Conservation (phyloP, 768 basidiomycete genomes). For the Rhodocollybia butyracea region DNA sequence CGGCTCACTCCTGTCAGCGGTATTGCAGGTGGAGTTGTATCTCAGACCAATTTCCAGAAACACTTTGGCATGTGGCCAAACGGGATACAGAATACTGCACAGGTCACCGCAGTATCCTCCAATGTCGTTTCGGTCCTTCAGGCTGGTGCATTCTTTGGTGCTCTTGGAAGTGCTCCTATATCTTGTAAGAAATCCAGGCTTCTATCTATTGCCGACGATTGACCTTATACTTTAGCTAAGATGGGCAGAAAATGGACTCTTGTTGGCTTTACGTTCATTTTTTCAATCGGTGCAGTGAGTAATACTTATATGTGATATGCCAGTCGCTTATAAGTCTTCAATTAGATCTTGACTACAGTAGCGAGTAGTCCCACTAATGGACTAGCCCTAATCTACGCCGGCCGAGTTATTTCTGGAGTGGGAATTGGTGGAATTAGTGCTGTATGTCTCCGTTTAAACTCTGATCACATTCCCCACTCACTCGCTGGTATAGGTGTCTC, state of each 20-base stretch:
- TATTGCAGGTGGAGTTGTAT: conserved; percentile 55
- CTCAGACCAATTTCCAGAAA: conserved; percentile 53
- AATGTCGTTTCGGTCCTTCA: conserved; percentile 88
- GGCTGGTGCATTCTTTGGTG: conserved; percentile 87
- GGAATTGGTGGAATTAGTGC: conserved; percentile 77
- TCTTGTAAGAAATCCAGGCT: conserved; percentile 45
- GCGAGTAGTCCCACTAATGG: conserved; percentile 50
- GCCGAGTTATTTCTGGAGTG: conserved; percentile 75
- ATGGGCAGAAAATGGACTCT: conserved; percentile 69
- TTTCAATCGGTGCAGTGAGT: conserved; percentile 68
- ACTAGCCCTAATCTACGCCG: conserved; percentile 70
- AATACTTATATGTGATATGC: neutral
- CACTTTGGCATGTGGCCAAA: conserved; percentile 54
- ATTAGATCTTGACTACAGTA: conserved; percentile 67
- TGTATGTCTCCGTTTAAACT: conserved; percentile 52
- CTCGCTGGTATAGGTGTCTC: conserved; percentile 58
- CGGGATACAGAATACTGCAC: conserved; percentile 35
- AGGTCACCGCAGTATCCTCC: conserved; percentile 57
- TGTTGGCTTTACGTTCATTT: conserved; percentile 57
- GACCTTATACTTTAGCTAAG: conserved; percentile 33
- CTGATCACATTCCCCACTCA: no score
- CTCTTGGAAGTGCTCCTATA: conserved; percentile 66
- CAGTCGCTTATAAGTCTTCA: no score
- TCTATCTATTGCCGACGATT: neutral
- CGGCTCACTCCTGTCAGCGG: conserved; percentile 14